Base-by-base conservation (phyloP, 2,329 filamentous ascomycete genomes). In the Celoporthe dispersa region DNA sequence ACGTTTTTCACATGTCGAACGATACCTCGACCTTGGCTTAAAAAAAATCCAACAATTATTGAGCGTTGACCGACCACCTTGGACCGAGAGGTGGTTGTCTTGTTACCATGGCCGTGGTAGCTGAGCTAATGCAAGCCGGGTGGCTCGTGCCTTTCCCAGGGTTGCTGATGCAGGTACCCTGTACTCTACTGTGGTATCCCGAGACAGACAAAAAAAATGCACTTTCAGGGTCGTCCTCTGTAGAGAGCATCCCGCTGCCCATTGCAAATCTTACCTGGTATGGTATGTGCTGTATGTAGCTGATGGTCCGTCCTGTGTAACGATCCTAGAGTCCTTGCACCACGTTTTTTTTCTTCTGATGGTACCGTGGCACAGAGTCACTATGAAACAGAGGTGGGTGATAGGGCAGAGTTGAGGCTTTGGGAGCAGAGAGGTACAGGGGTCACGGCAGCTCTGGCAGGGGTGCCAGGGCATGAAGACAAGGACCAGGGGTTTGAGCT, bases 101-200 rank as follows among this genome's bases (percentile, higher is more conserved):
- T 60, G 53, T 60, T 31, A 22, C 31, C 25, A 22, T 33, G 57
- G 12, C 31, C 44, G 19, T 57, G 25, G 53, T 57, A 31, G 53
- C 14, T 44, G 12, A 22, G 35, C 33, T 28, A 28, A 39, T 62
- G 33, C 60, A 62, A 44, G 60, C 39, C 35, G 22, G 60, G n/a
- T 39, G n/a, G 60, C n/a, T 37, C 60, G 60, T 39, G 60, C 25
- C 33, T 44, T 28, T 19, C 37, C 60, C 60, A 44, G 60, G 35
- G 25, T 62, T 62, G 60, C 37, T 61, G 35, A 61, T n/a, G 35
- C 35, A 62, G 33, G 35, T 41, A 57, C 53, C 25, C 25, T 16
- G 53, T 31, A 57, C 4, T 16, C 25, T 57, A 31, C 53, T 31
- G 25, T 57, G 53, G 25, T 16, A 14, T 55, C 12, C 25, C 51